Conservation (phyloP, 2,329 filamentous ascomycete genomes). For the Rhinocladiella similis region DNA sequence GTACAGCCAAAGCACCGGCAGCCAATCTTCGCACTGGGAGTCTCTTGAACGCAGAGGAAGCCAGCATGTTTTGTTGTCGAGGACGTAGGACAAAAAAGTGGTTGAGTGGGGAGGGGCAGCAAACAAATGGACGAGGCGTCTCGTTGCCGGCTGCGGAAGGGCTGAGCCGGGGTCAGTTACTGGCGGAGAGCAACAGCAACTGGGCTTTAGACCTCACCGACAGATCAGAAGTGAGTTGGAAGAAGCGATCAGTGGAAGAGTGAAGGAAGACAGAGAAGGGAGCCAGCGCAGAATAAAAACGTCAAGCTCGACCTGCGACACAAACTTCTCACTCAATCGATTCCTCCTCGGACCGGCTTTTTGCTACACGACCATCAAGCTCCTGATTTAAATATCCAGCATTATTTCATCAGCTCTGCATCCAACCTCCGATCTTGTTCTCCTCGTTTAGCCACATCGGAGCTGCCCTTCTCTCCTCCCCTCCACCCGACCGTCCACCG, state of each 20-base stretch:
- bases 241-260: neutral
- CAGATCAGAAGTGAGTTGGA: neutral
- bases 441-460: neutral
- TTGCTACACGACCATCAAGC: neutral
- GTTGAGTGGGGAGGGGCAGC: conserved; percentile 2
- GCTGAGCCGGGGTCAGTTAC: neutral
- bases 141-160: no score
- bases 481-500: neutral
- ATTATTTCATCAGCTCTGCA: neutral
- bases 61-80: conserved; percentile 23
- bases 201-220: neutral
- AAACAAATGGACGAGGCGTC: neutral
- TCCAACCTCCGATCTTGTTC: neutral
- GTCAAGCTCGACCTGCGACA: neutral
- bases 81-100: conserved; percentile 1
- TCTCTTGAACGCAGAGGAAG: conserved; percentile 25
- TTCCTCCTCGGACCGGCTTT: neutral
- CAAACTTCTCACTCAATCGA: neutral
- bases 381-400: neutral
- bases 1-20: conserved; percentile 25
- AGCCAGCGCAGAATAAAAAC: neutral
- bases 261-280: neutral
- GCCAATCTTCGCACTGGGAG: conserved; percentile 27
- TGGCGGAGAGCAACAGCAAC: neutral
- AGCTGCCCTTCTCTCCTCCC: neutral